These are phyloP conservation scores for Lactuca sativa DNA, from an alignment of 129 eudicot genomes.

Conservation along the genomic window DNA sequence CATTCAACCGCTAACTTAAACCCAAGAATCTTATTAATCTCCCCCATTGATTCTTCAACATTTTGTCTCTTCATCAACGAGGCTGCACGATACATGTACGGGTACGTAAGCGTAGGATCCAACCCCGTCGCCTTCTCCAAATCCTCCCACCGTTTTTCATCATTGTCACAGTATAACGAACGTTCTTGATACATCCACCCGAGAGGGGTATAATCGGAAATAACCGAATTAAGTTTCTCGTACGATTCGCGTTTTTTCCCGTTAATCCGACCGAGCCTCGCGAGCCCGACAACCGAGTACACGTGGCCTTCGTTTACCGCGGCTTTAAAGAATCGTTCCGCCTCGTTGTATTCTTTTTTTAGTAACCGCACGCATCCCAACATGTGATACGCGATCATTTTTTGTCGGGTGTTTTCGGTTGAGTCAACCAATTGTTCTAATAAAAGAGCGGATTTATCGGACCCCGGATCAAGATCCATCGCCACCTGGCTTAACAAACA, in stretches of 20 bases:
- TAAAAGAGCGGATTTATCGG: slow-evolving; percentile 57
- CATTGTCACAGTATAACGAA: slow-evolving; percentile 68
- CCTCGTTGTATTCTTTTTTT: slow-evolving; percentile 78
- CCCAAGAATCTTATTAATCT: slow-evolving; percentile 79
- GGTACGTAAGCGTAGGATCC: slow-evolving; percentile 91
- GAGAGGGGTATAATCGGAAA: slow-evolving; percentile 61
- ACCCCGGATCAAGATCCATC: slow-evolving; percentile 65
- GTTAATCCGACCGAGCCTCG: slow-evolving; percentile 67
- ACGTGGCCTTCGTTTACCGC: slow-evolving; percentile 75
- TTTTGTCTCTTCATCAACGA: slow-evolving; percentile 82
- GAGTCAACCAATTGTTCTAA: slow-evolving; percentile 64
- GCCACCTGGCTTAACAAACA: slow-evolving; percentile 85
- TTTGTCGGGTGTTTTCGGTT: slow-evolving; percentile 54
- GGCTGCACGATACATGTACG: slow-evolving; percentile 96
- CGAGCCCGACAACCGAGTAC: slow-evolving; percentile 84
- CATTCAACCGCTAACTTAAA: slow-evolving; percentile 88
- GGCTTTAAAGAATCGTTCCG: slow-evolving; percentile 62
- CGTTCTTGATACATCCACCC: slow-evolving; percentile 99
- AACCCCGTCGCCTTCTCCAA: slow-evolving; percentile 81
- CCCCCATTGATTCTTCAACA: slow-evolving; percentile 65
- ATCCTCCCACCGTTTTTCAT: slow-evolving; percentile 62
- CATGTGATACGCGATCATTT: slow-evolving; percentile 72
- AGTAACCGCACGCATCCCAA: slow-evolving; percentile 70
- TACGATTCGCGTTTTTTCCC: slow-evolving; percentile 50
- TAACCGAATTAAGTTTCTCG: slow-evolving; percentile 61